Percentiles rank a stretch among this genome's conserved stretches.
These are phyloP conservation scores for Trametes coccinea DNA, from an alignment of 768 basidiomycete genomes.

Conservation along the genomic window DNA sequence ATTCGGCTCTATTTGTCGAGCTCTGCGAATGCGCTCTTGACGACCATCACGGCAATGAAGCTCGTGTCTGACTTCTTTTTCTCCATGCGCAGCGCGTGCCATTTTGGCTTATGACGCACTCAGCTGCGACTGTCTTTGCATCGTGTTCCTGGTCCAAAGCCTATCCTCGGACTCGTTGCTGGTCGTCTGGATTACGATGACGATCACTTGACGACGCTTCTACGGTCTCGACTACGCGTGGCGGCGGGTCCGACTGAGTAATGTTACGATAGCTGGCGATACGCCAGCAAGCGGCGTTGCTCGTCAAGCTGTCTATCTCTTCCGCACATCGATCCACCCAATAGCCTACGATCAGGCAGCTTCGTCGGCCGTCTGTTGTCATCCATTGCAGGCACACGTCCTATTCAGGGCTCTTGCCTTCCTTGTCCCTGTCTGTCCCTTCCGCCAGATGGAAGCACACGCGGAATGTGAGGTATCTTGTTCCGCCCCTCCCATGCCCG, in stretches of 20 bases:
- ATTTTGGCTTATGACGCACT: slow-evolving; percentile 12
- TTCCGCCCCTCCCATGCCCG: background rate
- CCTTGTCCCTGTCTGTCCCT: background rate
- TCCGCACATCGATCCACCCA: slow-evolving; percentile 6
- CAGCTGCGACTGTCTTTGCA: background rate
- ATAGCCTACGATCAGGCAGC: slow-evolving; percentile 13
- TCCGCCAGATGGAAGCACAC: background rate
- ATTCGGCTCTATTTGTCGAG: slow-evolving; percentile 12
- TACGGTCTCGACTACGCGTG: slow-evolving; percentile 1
- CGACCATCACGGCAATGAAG: slow-evolving; percentile 13
- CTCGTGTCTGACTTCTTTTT: background rate
- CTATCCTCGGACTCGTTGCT: background rate
- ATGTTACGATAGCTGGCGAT: background rate
- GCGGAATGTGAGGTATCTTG: background rate
- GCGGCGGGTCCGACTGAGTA: slow-evolving; percentile 5
- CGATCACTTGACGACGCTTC: slow-evolving; percentile 16
- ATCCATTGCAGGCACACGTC: background rate
- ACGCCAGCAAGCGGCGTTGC: background rate
- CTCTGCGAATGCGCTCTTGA: slow-evolving; percentile 11
- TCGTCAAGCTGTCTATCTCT: background rate
- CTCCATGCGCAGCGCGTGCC: slow-evolving; percentile 3
- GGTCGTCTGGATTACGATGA: background rate
- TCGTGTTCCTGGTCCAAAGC: no score
- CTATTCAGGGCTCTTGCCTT: slow-evolving; percentile 4
- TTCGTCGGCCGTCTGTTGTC: slow-evolving; percentile 14